These are phyloP conservation scores for Aspergillus alliaceus DNA, from an alignment of 2,329 filamentous ascomycete species.

Conservation along the genomic window DNA sequence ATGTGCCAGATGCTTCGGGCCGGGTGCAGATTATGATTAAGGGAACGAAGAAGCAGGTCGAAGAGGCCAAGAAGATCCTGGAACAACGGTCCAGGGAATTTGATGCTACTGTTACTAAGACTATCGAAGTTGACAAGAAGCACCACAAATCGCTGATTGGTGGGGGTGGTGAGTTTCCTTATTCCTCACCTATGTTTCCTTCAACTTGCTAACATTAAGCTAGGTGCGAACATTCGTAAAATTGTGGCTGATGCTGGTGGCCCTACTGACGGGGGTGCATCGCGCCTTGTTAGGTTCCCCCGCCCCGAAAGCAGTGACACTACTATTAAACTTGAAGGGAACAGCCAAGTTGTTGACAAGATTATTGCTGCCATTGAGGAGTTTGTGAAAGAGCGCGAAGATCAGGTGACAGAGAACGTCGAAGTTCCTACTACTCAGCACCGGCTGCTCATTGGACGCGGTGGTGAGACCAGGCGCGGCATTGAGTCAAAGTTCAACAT, in stretches of 20 bases:
- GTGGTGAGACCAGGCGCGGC: slow-evolving; percentile 80
- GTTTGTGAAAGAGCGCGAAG: slow-evolving; percentile 80
- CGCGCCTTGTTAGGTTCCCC: slow-evolving; percentile 91
- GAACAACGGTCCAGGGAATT: slow-evolving; percentile 84
- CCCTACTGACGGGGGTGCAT: slow-evolving; percentile 79
- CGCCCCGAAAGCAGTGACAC: slow-evolving; percentile 81
- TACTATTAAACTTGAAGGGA: slow-evolving; percentile 84
- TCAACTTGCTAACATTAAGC: slow-evolving; percentile 6
- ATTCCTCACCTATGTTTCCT: slow-evolving; percentile 7
- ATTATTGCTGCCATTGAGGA: slow-evolving; percentile 79
- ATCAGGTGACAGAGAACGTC: slow-evolving; percentile 72
- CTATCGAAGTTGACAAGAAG: slow-evolving; percentile 89
- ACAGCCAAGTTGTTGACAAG: slow-evolving; percentile 79
- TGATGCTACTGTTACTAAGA: slow-evolving; percentile 82
- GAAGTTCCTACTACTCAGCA: slow-evolving; percentile 91
- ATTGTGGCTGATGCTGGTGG: slow-evolving; percentile 88
- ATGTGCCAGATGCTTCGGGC: slow-evolving; percentile 63
- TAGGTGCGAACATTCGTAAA: slow-evolving; percentile 79
- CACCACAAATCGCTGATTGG: slow-evolving; percentile 86
- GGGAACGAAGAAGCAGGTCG: slow-evolving; percentile 87
- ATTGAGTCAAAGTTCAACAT: slow-evolving; percentile 86
- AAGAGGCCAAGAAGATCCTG: slow-evolving; percentile 86
- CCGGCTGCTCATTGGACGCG: slow-evolving; percentile 83
- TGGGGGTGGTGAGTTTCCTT: slow-evolving; percentile 68
- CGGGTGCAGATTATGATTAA: slow-evolving; percentile 86